These are phyloP conservation scores for Botryotinia globosa DNA, from an alignment of 2,329 filamentous ascomycete genomes.

Conservation along the genomic window DNA sequence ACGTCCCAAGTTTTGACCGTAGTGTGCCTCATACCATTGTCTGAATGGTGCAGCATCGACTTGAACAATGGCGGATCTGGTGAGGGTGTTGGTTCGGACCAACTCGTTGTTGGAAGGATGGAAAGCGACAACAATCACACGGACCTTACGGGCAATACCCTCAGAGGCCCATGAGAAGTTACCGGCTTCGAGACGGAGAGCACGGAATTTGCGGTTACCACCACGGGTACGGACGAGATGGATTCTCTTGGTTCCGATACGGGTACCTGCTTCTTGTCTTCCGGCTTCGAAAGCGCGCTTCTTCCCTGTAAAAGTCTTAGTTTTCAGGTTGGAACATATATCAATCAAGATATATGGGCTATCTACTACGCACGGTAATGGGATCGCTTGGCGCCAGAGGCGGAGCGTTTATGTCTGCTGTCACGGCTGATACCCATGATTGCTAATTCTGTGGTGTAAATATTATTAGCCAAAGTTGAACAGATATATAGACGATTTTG, in stretches of 20 bases:
- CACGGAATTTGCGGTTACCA: slow-evolving; percentile 99
- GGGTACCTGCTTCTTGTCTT: slow-evolving; percentile 98
- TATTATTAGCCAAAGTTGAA: slow-evolving; percentile 33
- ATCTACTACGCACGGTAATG: slow-evolving; percentile 79
- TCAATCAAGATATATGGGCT: slow-evolving; percentile 59
- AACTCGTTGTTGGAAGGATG: slow-evolving; percentile 99
- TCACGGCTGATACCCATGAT: slow-evolving; percentile 99
- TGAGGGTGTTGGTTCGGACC: slow-evolving; percentile 99
- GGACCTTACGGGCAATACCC: slow-evolving; percentile 97
- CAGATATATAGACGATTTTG: neutral
- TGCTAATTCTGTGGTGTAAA: slow-evolving; percentile 60
- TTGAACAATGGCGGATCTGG: slow-evolving; percentile 98
- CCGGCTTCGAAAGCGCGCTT: slow-evolving; percentile 99
- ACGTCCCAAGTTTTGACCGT: slow-evolving; percentile 85
- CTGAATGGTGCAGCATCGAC: slow-evolving; percentile 98
- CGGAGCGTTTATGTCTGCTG: slow-evolving; percentile 99
- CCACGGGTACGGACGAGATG: slow-evolving; percentile 96
- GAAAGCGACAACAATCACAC: slow-evolving; percentile 97
- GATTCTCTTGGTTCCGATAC: slow-evolving; percentile 96
- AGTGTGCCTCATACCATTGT: slow-evolving; percentile 99
- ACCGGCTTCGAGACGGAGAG: slow-evolving; percentile 94
- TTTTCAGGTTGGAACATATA: slow-evolving; percentile 71
- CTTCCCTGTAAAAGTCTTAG: slow-evolving; percentile 69
- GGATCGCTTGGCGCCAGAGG: slow-evolving; percentile 96
- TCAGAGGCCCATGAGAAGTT: slow-evolving; percentile 99